A percentile compares a stretch with the other conserved stretches of the same genome.
These are phyloP conservation scores for Pleurotus citrinopileatus DNA, from an alignment of 768 basidiomycete species.

Conservation along the genomic window DNA sequence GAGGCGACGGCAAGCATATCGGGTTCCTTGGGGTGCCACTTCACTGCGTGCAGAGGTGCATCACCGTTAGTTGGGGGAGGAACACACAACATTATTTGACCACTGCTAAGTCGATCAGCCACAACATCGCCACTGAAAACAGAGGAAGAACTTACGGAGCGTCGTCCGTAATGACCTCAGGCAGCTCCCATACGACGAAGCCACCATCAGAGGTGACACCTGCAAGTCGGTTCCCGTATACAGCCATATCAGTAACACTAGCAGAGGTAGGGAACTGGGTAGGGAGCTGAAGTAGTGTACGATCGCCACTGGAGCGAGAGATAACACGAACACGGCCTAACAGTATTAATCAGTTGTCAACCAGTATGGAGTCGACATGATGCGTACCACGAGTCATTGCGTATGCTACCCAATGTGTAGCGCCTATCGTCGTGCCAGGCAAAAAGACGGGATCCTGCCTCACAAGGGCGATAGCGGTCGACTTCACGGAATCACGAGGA, in stretches of 20 bases:
- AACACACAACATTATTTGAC: conserved; percentile 66
- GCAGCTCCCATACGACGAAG: conserved; percentile 86
- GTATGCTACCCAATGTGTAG: conserved; percentile 90
- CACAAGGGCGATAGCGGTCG: conserved; percentile 88
- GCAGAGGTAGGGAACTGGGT: conserved; percentile 56
- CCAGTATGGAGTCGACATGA: not conserved
- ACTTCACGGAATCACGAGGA: conserved; percentile 72
- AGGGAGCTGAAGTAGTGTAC: conserved; percentile 79
- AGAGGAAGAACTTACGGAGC: conserved; percentile 59
- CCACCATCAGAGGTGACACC: conserved; percentile 88
- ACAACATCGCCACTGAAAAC: conserved; percentile 4
- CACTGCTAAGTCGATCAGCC: conserved; percentile 36
- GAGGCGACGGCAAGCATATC: conserved; percentile 84
- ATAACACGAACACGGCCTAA: conserved; percentile 83
- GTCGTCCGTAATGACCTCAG: conserved; percentile 81
- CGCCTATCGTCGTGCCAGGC: conserved; percentile 85
- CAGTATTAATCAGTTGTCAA: conserved; percentile 7
- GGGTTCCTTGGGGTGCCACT: conserved; percentile 84
- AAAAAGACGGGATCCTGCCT: conserved; percentile 83
- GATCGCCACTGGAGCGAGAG: conserved; percentile 83
- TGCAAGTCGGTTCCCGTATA: conserved; percentile 76
- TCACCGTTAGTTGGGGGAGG: conserved; percentile 57
- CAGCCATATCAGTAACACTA: conserved; percentile 83
- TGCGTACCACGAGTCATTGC: conserved; percentile 79
- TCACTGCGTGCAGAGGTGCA: conserved; percentile 68